These are phyloP conservation scores for Pythium utonaiense DNA, from an alignment of 352 stramenopile genomes.

Conservation along the genomic window DNA sequence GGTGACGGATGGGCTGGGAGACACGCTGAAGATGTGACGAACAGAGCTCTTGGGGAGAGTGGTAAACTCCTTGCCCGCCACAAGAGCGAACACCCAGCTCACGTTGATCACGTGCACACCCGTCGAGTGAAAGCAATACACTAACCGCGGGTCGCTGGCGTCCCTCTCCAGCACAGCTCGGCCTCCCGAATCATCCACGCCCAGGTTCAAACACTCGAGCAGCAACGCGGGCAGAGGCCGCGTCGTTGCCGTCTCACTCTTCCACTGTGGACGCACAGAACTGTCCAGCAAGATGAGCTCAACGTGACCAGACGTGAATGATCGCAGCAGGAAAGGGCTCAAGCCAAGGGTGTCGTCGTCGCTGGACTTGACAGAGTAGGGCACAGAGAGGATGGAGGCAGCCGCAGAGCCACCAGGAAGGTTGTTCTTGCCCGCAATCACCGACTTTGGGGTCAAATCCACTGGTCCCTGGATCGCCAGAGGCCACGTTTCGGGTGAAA, in stretches of 20 bases:
- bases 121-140: conserved; percentile 77
- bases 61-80: conserved; percentile 54
- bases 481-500: conserved; percentile 72
- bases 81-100: conserved; percentile 60
- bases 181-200: conserved; percentile 67
- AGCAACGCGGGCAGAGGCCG: conserved; percentile 45
- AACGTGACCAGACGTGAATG: conserved; percentile 73
- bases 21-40: conserved; percentile 77
- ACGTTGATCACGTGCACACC: conserved; percentile 78
- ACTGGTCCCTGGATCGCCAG: conserved; percentile 68
- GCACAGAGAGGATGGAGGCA: conserved; percentile 50
- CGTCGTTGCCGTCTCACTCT: conserved; percentile 21
- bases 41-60: conserved; percentile 62
- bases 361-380: conserved; percentile 31
- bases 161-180: conserved; percentile 55
- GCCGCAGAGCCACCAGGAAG: conserved; percentile 37
- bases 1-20: conserved; percentile 22
- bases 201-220: conserved; percentile 72
- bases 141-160: conserved; percentile 42
- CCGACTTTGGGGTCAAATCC: conserved; percentile 49
- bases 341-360: conserved; percentile 32
- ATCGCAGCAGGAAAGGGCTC: conserved; percentile 55
- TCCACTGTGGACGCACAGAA: conserved; percentile 62
- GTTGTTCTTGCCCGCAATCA: conserved; percentile 54
- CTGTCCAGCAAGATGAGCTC: conserved; percentile 67